A percentile compares a stretch with the other conserved stretches of the same genome.
Conservation (phyloP, 164 flowering plant genomes). For the Vitis rupestris region DNA sequence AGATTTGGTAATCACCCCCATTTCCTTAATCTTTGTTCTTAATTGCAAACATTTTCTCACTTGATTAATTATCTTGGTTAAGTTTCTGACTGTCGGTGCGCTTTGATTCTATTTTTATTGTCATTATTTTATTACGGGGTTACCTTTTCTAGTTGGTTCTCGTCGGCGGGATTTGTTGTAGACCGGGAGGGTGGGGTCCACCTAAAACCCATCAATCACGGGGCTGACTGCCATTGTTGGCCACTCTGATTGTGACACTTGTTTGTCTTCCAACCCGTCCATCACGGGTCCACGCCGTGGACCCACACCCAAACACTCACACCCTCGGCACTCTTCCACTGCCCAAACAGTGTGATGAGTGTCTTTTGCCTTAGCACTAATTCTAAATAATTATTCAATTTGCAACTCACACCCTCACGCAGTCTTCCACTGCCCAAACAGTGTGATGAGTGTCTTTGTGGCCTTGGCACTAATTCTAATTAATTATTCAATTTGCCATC, state of each 20-base stretch:
- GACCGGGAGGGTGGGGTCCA: slow-evolving; percentile 13
- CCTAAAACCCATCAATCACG: slow-evolving; percentile 25
- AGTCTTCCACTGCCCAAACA: too few species aligned
- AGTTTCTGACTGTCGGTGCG: slow-evolving; percentile 25
- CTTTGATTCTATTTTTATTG: not conserved
- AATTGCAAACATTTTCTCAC: not conserved
- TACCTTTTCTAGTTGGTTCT: not conserved
- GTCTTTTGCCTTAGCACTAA: too few species aligned
- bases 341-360: too few species aligned
- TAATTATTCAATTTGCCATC: too few species aligned
- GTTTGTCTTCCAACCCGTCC: slow-evolving; percentile 1
- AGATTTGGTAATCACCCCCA: slow-evolving; percentile 60
- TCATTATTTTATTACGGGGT: not conserved
- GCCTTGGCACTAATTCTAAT: too few species aligned
- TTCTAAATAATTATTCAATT: too few species aligned
- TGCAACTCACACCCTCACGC: not conserved
- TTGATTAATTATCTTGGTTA: not conserved
- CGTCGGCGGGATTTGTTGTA: slow-evolving; percentile 29
- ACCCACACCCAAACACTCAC: slow-evolving; percentile 5
- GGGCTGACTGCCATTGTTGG: not conserved
- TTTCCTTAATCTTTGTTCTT: not conserved
- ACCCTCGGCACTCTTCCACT: too few species aligned
- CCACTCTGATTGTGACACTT: slow-evolving; percentile 15
- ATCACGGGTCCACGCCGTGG: slow-evolving; percentile 2
- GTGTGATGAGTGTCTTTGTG: too few species aligned